phyloP scores from a whole-genome alignment of 2,329 filamentous ascomycete species.

The Nigrograna mackinnonii region DNA sequence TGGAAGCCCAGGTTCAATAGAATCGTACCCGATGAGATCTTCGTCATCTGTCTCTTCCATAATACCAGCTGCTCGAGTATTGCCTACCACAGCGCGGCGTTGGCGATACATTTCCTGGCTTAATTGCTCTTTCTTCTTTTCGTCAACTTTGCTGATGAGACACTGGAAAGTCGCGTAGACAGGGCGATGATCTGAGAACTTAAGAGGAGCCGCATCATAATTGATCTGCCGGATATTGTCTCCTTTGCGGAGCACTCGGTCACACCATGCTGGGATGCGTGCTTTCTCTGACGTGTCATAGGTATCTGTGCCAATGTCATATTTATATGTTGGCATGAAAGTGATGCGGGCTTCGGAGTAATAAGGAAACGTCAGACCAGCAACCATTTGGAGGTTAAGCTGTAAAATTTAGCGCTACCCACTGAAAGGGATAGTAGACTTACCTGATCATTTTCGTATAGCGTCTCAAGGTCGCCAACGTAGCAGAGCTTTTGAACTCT shows the following conservation, averaged over 20 bases:
- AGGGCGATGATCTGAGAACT: constrained; percentile 94
- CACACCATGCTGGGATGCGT: constrained; percentile 95
- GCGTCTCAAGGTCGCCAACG: constrained; percentile 70
- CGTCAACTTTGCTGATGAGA: constrained; percentile 78
- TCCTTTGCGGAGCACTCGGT: constrained; percentile 88
- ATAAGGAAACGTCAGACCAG: constrained; percentile 83
- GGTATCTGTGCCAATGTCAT: constrained; percentile 81
- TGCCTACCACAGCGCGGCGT: constrained; percentile 68
- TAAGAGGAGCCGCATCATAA: constrained; percentile 80
- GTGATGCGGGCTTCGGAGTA: constrained; percentile 89
- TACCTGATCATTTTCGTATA: constrained; percentile 92
- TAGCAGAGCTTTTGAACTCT: constrained; percentile 75
- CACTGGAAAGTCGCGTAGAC: constrained; percentile 91
- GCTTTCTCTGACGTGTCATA: constrained; percentile 97
- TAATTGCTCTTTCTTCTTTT: constrained; percentile 71
- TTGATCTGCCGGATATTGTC: constrained; percentile 78
- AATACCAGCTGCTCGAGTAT: constrained; percentile 59
- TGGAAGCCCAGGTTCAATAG: constrained; percentile 76
- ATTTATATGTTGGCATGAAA: constrained; percentile 96
- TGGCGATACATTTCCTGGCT: constrained; percentile 74
- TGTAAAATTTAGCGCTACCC: constrained; percentile 41
- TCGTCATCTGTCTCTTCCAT: constrained; percentile 72
- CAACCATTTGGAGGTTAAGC: constrained; percentile 96
- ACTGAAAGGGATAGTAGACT: constrained; percentile 9
- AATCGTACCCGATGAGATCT: constrained; percentile 78